Conservation (phyloP, 2,329 filamentous ascomycete genomes). For the Sporothrix inflata region DNA sequence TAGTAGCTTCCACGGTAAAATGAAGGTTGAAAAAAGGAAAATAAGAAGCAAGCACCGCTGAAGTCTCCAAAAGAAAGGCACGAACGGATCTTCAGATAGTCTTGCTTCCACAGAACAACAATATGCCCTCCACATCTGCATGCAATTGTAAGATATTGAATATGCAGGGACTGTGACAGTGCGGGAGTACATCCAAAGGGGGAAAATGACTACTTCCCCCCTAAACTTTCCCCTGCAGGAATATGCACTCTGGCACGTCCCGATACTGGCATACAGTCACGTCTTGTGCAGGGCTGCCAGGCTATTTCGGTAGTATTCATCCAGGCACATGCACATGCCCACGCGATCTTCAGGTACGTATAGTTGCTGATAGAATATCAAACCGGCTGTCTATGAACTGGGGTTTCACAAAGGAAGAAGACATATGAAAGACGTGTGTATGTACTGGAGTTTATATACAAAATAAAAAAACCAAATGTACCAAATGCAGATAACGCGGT, state of each 20-base stretch:
- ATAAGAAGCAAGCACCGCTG: too few relatives aligned
- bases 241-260: conserved; percentile 19
- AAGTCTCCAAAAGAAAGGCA: neutral
- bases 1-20: neutral
- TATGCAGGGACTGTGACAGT: neutral
- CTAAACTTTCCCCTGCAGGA: neutral
- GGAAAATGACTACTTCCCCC: neutral
- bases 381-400: neutral
- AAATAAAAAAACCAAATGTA: neutral
- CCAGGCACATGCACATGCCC: neutral
- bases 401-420: neutral
- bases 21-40: neutral
- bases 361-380: neutral
- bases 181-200: too few relatives aligned
- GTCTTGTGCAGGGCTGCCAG: neutral
- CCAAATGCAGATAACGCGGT: neutral
- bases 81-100: neutral
- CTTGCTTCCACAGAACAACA: neutral
- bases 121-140: neutral
- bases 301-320: neutral
- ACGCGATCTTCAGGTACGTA: neutral
- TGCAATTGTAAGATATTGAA: neutral
- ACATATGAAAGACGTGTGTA: neutral
- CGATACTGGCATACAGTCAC: neutral
- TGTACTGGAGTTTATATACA: neutral